Base-by-base conservation (phyloP, 169 alveolate species). In the Plasmodium knowlesi region DNA sequence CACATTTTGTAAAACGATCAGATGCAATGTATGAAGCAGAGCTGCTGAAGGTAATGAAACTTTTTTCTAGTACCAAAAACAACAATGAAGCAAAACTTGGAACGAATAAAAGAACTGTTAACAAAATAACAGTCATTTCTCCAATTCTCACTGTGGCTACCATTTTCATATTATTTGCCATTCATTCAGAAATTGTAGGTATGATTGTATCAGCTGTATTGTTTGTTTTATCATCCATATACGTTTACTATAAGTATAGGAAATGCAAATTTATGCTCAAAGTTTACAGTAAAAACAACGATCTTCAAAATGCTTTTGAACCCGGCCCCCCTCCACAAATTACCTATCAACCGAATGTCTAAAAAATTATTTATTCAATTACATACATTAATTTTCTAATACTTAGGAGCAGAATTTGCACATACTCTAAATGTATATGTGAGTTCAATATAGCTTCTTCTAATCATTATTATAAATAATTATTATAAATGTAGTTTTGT, bases 21-120 rank as follows among this genome's bases (percentile, higher is more conserved):
- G 84, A 78, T 41, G 84, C 84, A 34, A 78, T 78, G 61, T 78
- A 78, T 78, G 84, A 78, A 78, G 3, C 84, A 19, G 84, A 78
- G 71, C n/a, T 78, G 54, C 25, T 78, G 41, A 16, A 78, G 10
- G 16, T 37, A 39, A n/a, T 78, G 32, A 10, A 12, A 14, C 14
- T 14, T 16, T 39, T 12, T 25, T 2, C 25, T 0, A 0, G 14
- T 1, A 39, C n/a, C 30, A 16, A 78, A 28, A 28, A 39, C 1
- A 5, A 53, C 1, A 10, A n/a, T 30, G 54, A 25, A 19, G 53
- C 41, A 12, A 16, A n/a, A 22, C 74, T 30, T 34, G 70, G 70
- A 78, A n/a, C 41, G 9, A 78, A 39, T 10, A 10, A 19, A 39
- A 39, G n/a, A 78, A 8, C 41, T 16, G 0, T 8, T 32, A 37